phyloP scores from a whole-genome alignment of 345 rosid species.

The Linum lewisii region DNA sequence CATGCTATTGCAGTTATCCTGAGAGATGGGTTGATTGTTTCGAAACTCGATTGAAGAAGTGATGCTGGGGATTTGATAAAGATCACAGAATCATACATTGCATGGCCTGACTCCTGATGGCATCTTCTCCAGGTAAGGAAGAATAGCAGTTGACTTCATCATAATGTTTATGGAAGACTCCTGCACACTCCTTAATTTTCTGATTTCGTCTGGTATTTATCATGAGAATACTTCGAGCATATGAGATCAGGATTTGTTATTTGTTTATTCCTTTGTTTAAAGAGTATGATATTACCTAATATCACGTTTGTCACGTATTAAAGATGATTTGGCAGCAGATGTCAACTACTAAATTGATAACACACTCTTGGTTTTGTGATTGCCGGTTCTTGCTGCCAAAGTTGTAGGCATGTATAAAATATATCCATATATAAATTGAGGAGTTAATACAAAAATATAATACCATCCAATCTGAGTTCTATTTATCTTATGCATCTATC shows the following conservation, averaged over 20 bases:
- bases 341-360: slow-evolving; percentile 9
- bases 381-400: slow-evolving; percentile 3
- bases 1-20: neutral
- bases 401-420: slow-evolving; percentile 18
- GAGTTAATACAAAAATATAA: neutral
- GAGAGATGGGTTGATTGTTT: neutral
- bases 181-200: neutral
- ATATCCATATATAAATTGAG: neutral
- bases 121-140: neutral
- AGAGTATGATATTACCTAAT: neutral
- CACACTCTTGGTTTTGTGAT: slow-evolving; percentile 13
- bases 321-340: neutral
- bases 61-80: slow-evolving; percentile 19
- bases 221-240: neutral
- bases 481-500: neutral
- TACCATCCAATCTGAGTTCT: neutral
- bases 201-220: neutral
- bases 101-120: slow-evolving; percentile 4
- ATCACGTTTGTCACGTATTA: neutral
- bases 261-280: neutral
- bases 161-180: neutral
- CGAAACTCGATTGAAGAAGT: neutral
- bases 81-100: slow-evolving; percentile 45
- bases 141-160: neutral
- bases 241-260: neutral